Evolutionary conservation across 73 alveolate genomes (phyloP).

Genomic region (Tetrahymena borealis): DNA sequence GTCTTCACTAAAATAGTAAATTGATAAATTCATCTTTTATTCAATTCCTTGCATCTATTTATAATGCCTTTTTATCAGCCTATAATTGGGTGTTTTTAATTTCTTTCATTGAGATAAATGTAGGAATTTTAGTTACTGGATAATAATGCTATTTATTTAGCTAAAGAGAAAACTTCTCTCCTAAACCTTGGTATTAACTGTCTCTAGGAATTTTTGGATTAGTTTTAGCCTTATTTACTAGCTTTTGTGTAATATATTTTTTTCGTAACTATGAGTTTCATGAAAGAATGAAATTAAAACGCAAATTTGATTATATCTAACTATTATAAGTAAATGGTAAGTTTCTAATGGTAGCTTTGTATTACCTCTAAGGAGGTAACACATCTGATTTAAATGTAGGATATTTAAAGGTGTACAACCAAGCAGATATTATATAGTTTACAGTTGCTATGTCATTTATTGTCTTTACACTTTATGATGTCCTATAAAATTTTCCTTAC

Average conservation of each 20-base stretch:
- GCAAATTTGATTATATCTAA: neutral
- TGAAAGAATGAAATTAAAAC: neutral
- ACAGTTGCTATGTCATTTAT: neutral
- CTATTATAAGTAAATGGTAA: neutral
- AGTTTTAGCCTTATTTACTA: neutral
- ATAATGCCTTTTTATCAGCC: neutral
- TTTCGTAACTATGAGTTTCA: neutral
- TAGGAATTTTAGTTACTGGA: neutral
- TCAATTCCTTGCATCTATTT: neutral
- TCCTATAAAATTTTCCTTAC: neutral
- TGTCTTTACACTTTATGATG: neutral
- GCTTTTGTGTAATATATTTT: neutral
- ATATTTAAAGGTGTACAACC: neutral
- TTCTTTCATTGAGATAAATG: neutral
- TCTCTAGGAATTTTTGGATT: neutral
- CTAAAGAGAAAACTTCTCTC: neutral
- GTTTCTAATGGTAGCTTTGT: neutral
- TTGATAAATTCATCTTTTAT: neutral
- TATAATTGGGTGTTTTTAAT: neutral
- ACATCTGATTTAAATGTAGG: neutral
- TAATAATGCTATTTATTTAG: neutral
- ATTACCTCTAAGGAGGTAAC: neutral
- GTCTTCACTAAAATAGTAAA: neutral
- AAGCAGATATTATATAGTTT: neutral
- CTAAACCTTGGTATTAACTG: neutral